Base-by-base conservation (phyloP, 140 eudicot species). In the Cichorium intybus region DNA sequence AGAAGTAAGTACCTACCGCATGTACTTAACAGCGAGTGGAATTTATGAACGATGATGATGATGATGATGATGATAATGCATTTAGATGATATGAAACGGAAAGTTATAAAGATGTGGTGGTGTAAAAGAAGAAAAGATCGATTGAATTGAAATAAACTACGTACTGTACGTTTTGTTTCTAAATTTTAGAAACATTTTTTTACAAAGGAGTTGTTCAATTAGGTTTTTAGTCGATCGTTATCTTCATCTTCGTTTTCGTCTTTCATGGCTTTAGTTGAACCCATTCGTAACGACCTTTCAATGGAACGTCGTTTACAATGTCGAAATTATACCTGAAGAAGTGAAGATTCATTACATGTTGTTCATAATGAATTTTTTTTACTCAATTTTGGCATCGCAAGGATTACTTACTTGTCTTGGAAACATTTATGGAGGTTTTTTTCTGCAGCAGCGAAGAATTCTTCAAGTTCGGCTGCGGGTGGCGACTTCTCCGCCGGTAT, bases 271-370 rank as follows among this genome's bases (percentile, higher is more conserved):
- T 82, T 29, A 82, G 59, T 43, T 23, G 80, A 62, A 72, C 70
- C 97, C 97, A 90, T 56, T 87, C 84, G 62, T 65, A 90, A 20
- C 95, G 95, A 50, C 97, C 97, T 73, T 80, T 77, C 74, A 87
- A 31, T 6, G 97, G 94, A 58, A 72, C 75, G 68, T 87, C 97
- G 46, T 84, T 84, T 48, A 64, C 84, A 20, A 90, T 53, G 77
- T 90, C 95, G 54, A 50, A 90, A 71, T 90, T 90, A 52, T 90
- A 90, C 95, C 97, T 90, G 46, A 12, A 39, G 37, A 31, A 31
- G 7, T n/a, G 78, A 26, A 41, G 29, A 33, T 47, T 68, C 18
- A 18, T 59, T 50, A 52, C 21, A 22, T 33, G 4, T 15, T 0
- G 27, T 68, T 56, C 16, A 52, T n/a, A n/a, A n/a, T n/a, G n/a